Conservation (phyloP, 1,284 basidiomycete species). For the Mycosarcoma maydis region DNA sequence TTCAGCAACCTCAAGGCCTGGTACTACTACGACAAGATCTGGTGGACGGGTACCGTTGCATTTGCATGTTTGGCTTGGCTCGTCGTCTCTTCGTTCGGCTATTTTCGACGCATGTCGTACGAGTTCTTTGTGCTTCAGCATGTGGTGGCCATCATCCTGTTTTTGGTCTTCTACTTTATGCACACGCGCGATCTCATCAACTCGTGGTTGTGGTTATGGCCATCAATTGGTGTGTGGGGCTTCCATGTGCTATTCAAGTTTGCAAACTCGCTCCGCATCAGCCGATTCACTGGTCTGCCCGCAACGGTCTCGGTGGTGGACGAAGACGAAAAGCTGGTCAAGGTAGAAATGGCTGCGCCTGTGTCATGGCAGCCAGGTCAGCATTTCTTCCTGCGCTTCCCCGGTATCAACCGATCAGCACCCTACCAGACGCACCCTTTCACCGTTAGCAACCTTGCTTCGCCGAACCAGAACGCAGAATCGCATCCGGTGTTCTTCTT, state of each 20-base stretch:
- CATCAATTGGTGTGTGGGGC: constrained; percentile 35
- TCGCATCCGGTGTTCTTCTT: constrained; percentile 47
- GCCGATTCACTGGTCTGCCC: constrained; percentile 24
- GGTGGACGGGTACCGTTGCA: constrained; percentile 56
- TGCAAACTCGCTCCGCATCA: constrained; percentile 31
- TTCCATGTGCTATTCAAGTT: constrained; percentile 49
- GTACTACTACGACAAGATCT: constrained; percentile 44
- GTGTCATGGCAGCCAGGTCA: constrained; percentile 56
- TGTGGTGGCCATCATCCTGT: constrained; percentile 43
- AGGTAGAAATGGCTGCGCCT: constrained; percentile 39
- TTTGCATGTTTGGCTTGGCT: constrained; percentile 46
- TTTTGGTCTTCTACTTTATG: constrained; percentile 56
- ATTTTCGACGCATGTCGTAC: constrained; percentile 55
- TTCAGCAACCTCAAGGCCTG: constrained; percentile 37
- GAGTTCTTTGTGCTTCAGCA: constrained; percentile 64
- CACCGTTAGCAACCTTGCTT: constrained; percentile 55
- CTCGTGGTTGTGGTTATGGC: constrained; percentile 49
- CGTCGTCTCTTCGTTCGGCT: constrained; percentile 41
- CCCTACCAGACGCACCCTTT: constrained; percentile 58
- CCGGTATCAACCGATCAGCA: constrained; percentile 26
- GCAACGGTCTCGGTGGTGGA: constrained; percentile 28
- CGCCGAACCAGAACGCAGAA: constrained; percentile 14
- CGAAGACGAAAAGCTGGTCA: constrained; percentile 32
- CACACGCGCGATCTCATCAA: constrained; percentile 45
- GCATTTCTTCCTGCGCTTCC: constrained; percentile 61